Base-by-base conservation (phyloP, 1,284 basidiomycete species). In the Agaricales sp. region DNA sequence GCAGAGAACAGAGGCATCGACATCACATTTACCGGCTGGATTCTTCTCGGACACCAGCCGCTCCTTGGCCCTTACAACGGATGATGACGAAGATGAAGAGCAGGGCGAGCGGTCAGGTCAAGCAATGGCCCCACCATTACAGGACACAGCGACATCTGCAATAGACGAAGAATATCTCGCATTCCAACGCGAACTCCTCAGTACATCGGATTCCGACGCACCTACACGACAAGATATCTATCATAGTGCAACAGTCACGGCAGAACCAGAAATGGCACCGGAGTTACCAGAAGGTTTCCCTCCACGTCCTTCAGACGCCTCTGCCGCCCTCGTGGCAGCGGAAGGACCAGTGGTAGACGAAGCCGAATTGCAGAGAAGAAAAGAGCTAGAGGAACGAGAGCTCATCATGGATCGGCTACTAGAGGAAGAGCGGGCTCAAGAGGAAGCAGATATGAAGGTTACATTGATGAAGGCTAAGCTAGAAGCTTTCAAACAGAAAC, bases 401-500 rank as follows among this genome's bases (percentile, higher is more conserved):
- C 64, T 89, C 51, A 89, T 89, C 47, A 86, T 90, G 81, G 87
- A 89, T 60, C 72, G 84, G 52, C 60, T 90, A 46, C 53, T 87
- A 57, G 86, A 89, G 39, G 87, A 90, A 65, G 87, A 90, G 61
- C 71, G 78, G 49, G 82, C 80, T 20, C 87, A 90, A 67, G 87
- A 90, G 61, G 87, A 90, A 61, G 87, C 85, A 13, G 87, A 90
- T 60, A 79, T 79, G 66, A 78, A 77, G 51, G 87, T 89, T 2
- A 61, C 62, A 11, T 55, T 71, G 43, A 71, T 90, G 65, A 88
- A 82, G 65, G 75, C 66, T 30, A 73, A 71, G 55, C 59, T 89
- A 35, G 82, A 84, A 48, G 70, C 75, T 3, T 62, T 87, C 55
- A 78, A 75, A 58, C 69, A 69, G 60, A 75, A 69, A 60, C 68